Evolutionary conservation across 1,139 yeast genomes (phyloP).

Genomic region (Insectozyma bohioensis): DNA sequence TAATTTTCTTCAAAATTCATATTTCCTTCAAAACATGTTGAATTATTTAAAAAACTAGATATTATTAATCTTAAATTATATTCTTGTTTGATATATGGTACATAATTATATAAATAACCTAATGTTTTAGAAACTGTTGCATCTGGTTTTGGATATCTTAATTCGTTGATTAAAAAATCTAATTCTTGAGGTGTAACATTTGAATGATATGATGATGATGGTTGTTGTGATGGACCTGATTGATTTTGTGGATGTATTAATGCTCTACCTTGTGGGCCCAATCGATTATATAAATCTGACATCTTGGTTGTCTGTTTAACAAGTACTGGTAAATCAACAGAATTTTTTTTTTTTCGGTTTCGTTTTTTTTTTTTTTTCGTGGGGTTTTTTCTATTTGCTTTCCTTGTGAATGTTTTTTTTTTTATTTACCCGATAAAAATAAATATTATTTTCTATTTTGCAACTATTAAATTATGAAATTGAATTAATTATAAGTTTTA

Average conservation of each 20-base stretch:
- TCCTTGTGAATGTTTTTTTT: too few relatives aligned
- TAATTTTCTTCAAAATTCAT: constrained; percentile 33
- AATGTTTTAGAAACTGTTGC: constrained; percentile 38
- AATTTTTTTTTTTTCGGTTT: too few relatives aligned
- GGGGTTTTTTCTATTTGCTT: too few relatives aligned
- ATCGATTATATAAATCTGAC: constrained; percentile 19
- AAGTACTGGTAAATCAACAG: too few relatives aligned
- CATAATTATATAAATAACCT: constrained; percentile 57
- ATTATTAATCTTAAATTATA: constrained; percentile 54
- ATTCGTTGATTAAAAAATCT: constrained; percentile 47
- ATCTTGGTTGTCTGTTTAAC: constrained; percentile 14
- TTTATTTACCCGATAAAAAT: too few relatives aligned
- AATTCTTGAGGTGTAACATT: constrained; percentile 40
- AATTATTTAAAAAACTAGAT: constrained; percentile 49
- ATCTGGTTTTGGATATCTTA: constrained; percentile 37
- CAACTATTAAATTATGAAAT: too few relatives aligned
- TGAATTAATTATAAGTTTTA: too few relatives aligned
- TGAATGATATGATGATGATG: constrained; percentile 1
- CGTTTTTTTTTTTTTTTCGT: too few relatives aligned
- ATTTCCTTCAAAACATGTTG: constrained; percentile 38
- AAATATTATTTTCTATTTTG: too few relatives aligned
- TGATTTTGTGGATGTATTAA: constrained; percentile 9
- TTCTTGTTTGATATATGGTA: constrained; percentile 61
- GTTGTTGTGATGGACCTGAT: neutral
- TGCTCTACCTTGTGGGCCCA: constrained; percentile 27